Conservation (phyloP, 1,139 yeast genomes). For the Scheffersomyces segobiensis region DNA sequence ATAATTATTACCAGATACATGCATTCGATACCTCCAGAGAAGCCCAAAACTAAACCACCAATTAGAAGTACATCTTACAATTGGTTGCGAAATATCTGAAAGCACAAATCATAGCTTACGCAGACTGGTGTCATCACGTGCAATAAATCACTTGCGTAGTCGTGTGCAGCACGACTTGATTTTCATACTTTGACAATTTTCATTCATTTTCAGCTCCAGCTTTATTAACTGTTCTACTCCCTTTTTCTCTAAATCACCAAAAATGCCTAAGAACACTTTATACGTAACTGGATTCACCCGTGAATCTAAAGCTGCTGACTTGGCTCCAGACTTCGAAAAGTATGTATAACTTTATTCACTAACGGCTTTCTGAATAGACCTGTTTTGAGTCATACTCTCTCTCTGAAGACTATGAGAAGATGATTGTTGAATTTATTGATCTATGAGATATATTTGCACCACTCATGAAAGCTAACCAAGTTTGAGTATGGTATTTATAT, state of each 20-base stretch:
- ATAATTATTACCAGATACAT: too few species aligned
- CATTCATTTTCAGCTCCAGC: neutral
- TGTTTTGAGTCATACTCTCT: neutral
- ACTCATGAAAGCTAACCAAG: neutral
- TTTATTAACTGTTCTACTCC: conserved; percentile 1
- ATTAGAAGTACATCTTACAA: too few species aligned
- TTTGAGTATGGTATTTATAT: neutral
- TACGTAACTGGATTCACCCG: conserved; percentile 64
- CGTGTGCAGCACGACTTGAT: neutral
- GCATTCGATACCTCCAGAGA: too few species aligned
- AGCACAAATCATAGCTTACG: neutral
- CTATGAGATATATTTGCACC: neutral
- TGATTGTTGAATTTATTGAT: neutral
- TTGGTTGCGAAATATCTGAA: neutral
- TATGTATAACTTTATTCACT: conserved; percentile 33
- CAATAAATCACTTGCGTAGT: too few species aligned
- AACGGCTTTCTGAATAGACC: neutral
- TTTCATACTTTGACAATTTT: neutral
- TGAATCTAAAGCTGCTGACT: conserved; percentile 62
- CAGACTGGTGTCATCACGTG: too few species aligned
- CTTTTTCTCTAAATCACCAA: neutral
- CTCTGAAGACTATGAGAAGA: neutral
- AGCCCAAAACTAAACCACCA: too few species aligned
- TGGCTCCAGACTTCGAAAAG: conserved; percentile 71
- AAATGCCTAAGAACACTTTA: conserved; percentile 57